These are phyloP conservation scores for Neopestalotiopsis rosae DNA, from an alignment of 2,329 filamentous ascomycete genomes.

Conservation along the genomic window DNA sequence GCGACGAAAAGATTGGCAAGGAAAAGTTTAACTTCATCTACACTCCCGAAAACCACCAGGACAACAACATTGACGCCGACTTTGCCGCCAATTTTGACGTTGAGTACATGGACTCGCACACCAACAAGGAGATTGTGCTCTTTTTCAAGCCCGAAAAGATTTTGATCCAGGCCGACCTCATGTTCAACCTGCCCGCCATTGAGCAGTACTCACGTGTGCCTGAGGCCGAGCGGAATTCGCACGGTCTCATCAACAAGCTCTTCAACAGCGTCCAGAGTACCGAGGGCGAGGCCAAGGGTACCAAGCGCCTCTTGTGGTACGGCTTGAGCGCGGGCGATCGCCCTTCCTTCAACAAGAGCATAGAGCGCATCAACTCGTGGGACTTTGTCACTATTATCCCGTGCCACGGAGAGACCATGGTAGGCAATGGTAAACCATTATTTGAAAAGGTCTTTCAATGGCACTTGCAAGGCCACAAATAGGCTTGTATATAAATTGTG, in stretches of 20 bases:
- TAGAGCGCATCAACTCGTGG: slow-evolving; percentile 75
- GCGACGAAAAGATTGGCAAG: slow-evolving; percentile 58
- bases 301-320: slow-evolving; percentile 87
- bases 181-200: slow-evolving; percentile 87
- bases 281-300: slow-evolving; percentile 70
- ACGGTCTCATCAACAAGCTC: slow-evolving; percentile 46
- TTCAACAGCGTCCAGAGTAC: slow-evolving; percentile 64
- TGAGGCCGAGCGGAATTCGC: slow-evolving; percentile 46
- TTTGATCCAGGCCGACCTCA: slow-evolving; percentile 85
- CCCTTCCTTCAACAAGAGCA: slow-evolving; percentile 70
- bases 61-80: slow-evolving; percentile 68
- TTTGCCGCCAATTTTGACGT: slow-evolving; percentile 88
- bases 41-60: slow-evolving; percentile 56
- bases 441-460: slow-evolving; percentile 83
- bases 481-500: slow-evolving; percentile 5
- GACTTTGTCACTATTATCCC: slow-evolving; percentile 86
- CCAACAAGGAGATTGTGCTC: slow-evolving; percentile 89
- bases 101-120: slow-evolving; percentile 81
- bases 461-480: slow-evolving; percentile 65
- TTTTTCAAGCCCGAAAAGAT: slow-evolving; percentile 79
- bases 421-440: slow-evolving; percentile 72
- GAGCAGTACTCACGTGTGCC: slow-evolving; percentile 79
- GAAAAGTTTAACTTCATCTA: slow-evolving; percentile 73
- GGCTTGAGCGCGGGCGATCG: slow-evolving; percentile 65
- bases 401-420: slow-evolving; percentile 91